Evolutionary conservation across 106 monocot species (phyloP).

Genomic region (Posidonia australis): DNA sequence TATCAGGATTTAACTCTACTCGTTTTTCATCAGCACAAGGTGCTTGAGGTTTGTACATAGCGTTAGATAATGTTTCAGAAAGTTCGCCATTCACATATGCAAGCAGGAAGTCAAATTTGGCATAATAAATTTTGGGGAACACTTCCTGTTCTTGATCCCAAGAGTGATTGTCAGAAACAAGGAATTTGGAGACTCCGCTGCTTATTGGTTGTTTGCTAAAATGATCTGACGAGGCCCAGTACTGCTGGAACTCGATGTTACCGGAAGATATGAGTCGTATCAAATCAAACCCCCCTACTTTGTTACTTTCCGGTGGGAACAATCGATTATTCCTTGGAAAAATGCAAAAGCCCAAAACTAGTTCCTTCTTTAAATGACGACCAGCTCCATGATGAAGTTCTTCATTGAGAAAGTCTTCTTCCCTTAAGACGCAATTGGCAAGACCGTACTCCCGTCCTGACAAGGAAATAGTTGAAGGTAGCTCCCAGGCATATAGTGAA

Average conservation of each 20-base stretch:
- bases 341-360: constrained; percentile 48
- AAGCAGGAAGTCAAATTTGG: constrained; percentile 38
- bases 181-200: constrained; percentile 2
- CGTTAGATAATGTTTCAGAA: constrained; percentile 12
- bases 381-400: neutral
- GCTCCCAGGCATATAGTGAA: constrained; percentile 58
- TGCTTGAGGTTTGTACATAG: neutral
- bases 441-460: constrained; percentile 18
- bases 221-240: constrained; percentile 21
- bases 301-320: neutral
- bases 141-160: constrained; percentile 7
- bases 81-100: constrained; percentile 50
- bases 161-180: constrained; percentile 1
- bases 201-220: neutral
- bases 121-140: constrained; percentile 7
- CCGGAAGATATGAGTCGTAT: constrained; percentile 56
- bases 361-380: constrained; percentile 22
- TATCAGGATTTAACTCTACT: neutral
- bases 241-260: constrained; percentile 66
- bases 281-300: constrained; percentile 37
- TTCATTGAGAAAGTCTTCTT: constrained; percentile 19
- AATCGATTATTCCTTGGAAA: constrained; percentile 24
- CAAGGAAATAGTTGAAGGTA: constrained; percentile 55
- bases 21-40: neutral
- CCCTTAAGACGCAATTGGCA: constrained; percentile 19